Conservation (phyloP, 805 yeast genomes). For the Starmerella vitae region DNA sequence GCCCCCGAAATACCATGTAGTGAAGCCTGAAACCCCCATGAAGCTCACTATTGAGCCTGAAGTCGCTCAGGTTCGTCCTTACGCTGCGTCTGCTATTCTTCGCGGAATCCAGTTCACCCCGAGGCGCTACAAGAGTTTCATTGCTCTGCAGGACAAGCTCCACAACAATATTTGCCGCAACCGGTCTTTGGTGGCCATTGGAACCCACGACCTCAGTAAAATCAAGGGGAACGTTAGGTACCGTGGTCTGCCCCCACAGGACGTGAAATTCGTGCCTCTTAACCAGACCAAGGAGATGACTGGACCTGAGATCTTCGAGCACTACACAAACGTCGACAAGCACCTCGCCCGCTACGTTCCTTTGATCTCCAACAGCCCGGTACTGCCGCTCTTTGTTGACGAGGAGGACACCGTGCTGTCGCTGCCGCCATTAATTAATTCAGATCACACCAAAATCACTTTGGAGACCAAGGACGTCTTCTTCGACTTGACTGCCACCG, state of each 20-base stretch:
- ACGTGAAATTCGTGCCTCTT: conserved; percentile 42
- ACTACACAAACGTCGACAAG: conserved; percentile 71
- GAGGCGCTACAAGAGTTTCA: conserved; percentile 84
- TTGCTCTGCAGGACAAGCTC: conserved; percentile 87
- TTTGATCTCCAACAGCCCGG: conserved; percentile 77
- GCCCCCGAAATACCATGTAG: conserved; percentile 54
- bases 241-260: conserved; percentile 69
- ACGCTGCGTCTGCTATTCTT: conserved; percentile 87
- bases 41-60: conserved; percentile 62
- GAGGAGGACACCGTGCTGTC: conserved; percentile 66
- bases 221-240: conserved; percentile 73
- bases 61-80: conserved; percentile 68
- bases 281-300: conserved; percentile 39
- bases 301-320: conserved; percentile 72
- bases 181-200: conserved; percentile 94
- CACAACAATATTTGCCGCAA: conserved; percentile 94
- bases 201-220: conserved; percentile 88
- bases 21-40: conserved; percentile 46
- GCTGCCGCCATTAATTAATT: conserved; percentile 93
- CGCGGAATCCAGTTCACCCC: conserved; percentile 71
- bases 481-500: conserved; percentile 91
- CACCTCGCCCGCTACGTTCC: conserved; percentile 80
- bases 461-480: conserved; percentile 76
- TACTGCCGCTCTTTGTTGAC: conserved; percentile 82
- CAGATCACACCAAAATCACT: conserved; percentile 78